Percentiles rank a stretch among this genome's conserved stretches.
Evolutionary conservation across 2,329 filamentous ascomycete species (phyloP).

Genomic region (Claviceps paspali): DNA sequence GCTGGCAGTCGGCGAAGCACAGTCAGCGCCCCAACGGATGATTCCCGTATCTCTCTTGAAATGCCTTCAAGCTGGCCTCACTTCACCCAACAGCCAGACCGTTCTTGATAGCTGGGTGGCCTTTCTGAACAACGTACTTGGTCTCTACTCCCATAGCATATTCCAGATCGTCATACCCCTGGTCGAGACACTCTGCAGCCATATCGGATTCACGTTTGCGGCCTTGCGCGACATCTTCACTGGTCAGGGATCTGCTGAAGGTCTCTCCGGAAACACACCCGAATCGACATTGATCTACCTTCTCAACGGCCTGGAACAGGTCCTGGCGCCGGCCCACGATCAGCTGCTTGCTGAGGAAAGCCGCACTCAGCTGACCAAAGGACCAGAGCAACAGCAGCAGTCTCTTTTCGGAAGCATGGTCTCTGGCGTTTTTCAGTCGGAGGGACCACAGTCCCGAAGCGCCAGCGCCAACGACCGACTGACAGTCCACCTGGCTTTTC

Average conservation of each 20-base stretch:
- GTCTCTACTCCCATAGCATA: constrained; percentile 68
- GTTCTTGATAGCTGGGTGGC: constrained; percentile 85
- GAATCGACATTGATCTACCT: constrained; percentile 70
- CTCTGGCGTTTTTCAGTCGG: constrained; percentile 73
- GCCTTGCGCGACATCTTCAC: constrained; percentile 52
- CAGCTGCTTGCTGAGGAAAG: constrained; percentile 64
- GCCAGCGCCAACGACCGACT: constrained; percentile 84
- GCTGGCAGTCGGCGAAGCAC: constrained; percentile 16
- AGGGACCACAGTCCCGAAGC: constrained; percentile 60
- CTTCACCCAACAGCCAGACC: constrained; percentile 54
- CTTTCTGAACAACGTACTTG: constrained; percentile 70
- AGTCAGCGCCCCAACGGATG: constrained; percentile 16
- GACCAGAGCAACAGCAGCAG: constrained; percentile 65
- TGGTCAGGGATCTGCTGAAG: constrained; percentile 8
- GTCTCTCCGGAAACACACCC: constrained; percentile 21
- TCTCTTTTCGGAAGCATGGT: constrained; percentile 92
- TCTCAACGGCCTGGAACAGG: constrained; percentile 83
- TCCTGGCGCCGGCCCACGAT: constrained; percentile 76
- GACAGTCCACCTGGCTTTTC: constrained; percentile 89
- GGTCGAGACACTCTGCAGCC: constrained; percentile 73
- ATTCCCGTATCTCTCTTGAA: constrained; percentile 63
- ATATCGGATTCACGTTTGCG: constrained; percentile 59
- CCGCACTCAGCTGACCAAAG: constrained; percentile 52
- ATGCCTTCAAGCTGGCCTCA: constrained; percentile 69
- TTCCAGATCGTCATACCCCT: constrained; percentile 85